Percentiles rank a stretch among this genome's conserved stretches.
Evolutionary conservation across 2,329 filamentous ascomycete genomes (phyloP).

Genomic region (Venturia asperata): DNA sequence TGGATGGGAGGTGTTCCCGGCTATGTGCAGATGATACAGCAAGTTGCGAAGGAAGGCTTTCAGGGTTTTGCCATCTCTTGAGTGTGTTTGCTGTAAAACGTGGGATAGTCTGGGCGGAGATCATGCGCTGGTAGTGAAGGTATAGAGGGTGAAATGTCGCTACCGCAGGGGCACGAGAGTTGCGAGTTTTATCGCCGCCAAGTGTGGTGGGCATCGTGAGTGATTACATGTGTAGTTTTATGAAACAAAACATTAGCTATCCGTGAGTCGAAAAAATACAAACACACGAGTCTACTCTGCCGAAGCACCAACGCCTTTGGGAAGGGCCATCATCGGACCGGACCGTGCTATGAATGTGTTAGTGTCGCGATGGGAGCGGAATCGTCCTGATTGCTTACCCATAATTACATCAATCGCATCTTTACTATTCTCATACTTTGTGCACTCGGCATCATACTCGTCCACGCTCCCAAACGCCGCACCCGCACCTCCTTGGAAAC

Average conservation of each 20-base stretch:
- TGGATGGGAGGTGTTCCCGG: slow-evolving; percentile 12
- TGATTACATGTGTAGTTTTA: too few species aligned
- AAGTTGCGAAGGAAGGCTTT: not conserved
- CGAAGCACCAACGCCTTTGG: not conserved
- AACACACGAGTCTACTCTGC: not conserved
- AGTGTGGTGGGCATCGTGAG: too few species aligned
- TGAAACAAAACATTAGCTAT: not conserved
- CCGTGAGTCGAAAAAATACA: not conserved
- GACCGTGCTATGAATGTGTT: not conserved
- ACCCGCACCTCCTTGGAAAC: not conserved
- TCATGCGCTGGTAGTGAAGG: too few species aligned
- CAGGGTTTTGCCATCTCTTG: slow-evolving; percentile 6
- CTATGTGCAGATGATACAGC: slow-evolving; percentile 3
- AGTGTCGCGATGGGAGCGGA: not conserved
- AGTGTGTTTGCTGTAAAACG: too few species aligned
- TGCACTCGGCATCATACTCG: slow-evolving; percentile 11
- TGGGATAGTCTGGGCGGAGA: too few species aligned
- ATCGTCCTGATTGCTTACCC: not conserved
- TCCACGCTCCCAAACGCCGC: not conserved
- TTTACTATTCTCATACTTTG: slow-evolving; percentile 12
- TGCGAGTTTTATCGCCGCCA: too few species aligned
- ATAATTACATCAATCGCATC: slow-evolving; percentile 15
- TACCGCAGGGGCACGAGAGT: too few species aligned
- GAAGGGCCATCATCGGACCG: not conserved
- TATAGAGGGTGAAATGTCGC: too few species aligned